Conservation (phyloP, 345 rosid species). For the Barbarea vulgaris region DNA sequence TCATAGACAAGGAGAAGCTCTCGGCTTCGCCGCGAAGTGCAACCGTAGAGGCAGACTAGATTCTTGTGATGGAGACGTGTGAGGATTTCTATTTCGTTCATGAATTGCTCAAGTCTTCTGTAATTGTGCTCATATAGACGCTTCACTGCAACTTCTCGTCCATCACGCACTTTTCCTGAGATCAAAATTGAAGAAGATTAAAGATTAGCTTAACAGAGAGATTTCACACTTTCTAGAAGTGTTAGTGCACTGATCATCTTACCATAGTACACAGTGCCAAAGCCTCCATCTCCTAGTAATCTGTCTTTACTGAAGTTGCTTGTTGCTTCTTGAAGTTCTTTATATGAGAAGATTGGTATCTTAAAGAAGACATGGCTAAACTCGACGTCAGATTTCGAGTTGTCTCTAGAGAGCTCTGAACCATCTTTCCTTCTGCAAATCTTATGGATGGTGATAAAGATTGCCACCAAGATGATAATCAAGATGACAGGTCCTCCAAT, state of each 20-base stretch:
- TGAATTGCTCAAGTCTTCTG: slow-evolving; percentile 54
- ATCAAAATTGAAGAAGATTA: not conserved
- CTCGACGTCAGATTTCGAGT: slow-evolving; percentile 47
- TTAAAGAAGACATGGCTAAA: slow-evolving; percentile 43
- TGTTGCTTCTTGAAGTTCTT: slow-evolving; percentile 69
- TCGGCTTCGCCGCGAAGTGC: slow-evolving; percentile 56
- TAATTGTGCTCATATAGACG: slow-evolving; percentile 60
- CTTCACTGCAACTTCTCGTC: slow-evolving; percentile 75
- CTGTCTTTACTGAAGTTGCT: slow-evolving; percentile 48
- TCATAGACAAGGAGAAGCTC: slow-evolving; percentile 73
- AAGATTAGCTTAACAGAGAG: slow-evolving; percentile 1
- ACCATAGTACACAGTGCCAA: slow-evolving; percentile 73
- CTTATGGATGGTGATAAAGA: slow-evolving; percentile 14
- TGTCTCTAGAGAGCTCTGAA: slow-evolving; percentile 37
- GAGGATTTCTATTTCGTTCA: slow-evolving; percentile 61
- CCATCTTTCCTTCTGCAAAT: slow-evolving; percentile 32
- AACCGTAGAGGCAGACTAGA: slow-evolving; percentile 70
- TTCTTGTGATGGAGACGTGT: slow-evolving; percentile 65
- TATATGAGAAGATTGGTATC: slow-evolving; percentile 58
- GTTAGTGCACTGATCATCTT: slow-evolving; percentile 26
- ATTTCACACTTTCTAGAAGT: not conserved
- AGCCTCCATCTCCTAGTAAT: slow-evolving; percentile 75
- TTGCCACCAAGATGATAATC: slow-evolving; percentile 20
- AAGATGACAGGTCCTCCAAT: slow-evolving; percentile 42
- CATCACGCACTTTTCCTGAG: slow-evolving; percentile 63